Conservation (phyloP, 345 rosid species). For the Reutealis trisperma region DNA sequence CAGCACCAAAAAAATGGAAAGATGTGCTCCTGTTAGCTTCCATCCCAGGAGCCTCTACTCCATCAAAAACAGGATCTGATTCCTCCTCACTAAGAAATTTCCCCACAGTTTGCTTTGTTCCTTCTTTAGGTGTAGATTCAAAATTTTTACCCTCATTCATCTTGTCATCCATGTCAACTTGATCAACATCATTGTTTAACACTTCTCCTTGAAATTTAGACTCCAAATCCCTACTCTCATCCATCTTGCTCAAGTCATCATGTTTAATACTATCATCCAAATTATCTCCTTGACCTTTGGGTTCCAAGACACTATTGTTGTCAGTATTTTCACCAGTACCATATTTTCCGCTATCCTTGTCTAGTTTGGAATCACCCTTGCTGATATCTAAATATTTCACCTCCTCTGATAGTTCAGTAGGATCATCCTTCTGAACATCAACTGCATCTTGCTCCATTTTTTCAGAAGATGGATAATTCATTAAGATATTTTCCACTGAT, state of each 20-base stretch:
- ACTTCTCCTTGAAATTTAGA: conserved; percentile 19
- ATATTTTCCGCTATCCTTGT: conserved; percentile 23
- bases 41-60: conserved; percentile 50
- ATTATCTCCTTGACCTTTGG: conserved; percentile 5
- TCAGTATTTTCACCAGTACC: conserved; percentile 19
- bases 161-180: conserved; percentile 15
- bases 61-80: conserved; percentile 50
- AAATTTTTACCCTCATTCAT: conserved; percentile 20
- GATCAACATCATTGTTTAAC: conserved; percentile 23
- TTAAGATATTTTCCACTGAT: conserved; percentile 14
- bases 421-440: conserved; percentile 25
- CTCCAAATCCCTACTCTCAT: conserved; percentile 12
- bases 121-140: conserved; percentile 33
- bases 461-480: conserved; percentile 27
- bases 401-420: conserved; percentile 26
- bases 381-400: conserved; percentile 27
- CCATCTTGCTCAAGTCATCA: conserved; percentile 18
- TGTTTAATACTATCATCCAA: background rate
- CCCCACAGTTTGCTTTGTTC: conserved; percentile 25
- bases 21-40: conserved; percentile 39
- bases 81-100: conserved; percentile 36
- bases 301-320: background rate
- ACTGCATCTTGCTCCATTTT: conserved; percentile 24
- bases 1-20: conserved; percentile 35
- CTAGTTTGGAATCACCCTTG: conserved; percentile 21